Percentiles rank a stretch among this genome's conserved stretches.
Conservation (phyloP, 1,139 yeast genomes). For the Kluyveromyces marxianus region DNA sequence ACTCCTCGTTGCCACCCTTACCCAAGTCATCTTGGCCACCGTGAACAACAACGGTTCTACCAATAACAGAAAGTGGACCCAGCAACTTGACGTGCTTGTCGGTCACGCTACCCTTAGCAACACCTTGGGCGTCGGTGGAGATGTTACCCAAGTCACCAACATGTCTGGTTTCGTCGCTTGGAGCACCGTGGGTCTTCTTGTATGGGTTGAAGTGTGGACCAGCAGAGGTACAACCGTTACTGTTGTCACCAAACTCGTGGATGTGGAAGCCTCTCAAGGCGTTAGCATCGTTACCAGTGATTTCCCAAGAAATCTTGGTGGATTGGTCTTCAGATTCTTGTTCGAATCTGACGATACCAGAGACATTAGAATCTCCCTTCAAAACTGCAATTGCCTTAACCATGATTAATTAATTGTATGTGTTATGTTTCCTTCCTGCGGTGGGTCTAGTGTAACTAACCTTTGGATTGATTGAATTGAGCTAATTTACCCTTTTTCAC, state of each 20-base stretch:
- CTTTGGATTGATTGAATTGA: background rate
- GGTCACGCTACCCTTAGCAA: conserved; percentile 80
- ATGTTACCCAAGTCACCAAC: conserved; percentile 97
- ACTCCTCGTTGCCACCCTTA: conserved; percentile 90
- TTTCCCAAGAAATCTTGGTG: conserved; percentile 81
- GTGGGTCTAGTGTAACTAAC: too few relatives aligned
- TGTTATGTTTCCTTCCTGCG: background rate
- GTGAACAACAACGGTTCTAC: conserved; percentile 95
- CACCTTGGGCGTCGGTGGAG: conserved; percentile 75
- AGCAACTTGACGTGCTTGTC: conserved; percentile 71
- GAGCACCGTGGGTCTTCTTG: conserved; percentile 87
- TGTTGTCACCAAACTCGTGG: conserved; percentile 97
- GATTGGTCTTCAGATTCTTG: conserved; percentile 73
- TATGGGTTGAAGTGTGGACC: conserved; percentile 99
- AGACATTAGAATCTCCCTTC: conserved; percentile 87
- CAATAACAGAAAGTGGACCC: conserved; percentile 81
- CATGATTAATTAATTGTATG: conserved; percentile 13
- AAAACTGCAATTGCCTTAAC: conserved; percentile 73
- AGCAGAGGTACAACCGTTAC: conserved; percentile 98
- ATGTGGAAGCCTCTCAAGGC: conserved; percentile 96
- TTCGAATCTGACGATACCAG: conserved; percentile 80
- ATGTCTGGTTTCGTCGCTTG: conserved; percentile 83
- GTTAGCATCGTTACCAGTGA: conserved; percentile 78
- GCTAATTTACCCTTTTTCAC: background rate
- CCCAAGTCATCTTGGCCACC: conserved; percentile 95